These are phyloP conservation scores for Beauveria pseudobassiana DNA, from an alignment of 2,329 filamentous ascomycete species.

Conservation along the genomic window DNA sequence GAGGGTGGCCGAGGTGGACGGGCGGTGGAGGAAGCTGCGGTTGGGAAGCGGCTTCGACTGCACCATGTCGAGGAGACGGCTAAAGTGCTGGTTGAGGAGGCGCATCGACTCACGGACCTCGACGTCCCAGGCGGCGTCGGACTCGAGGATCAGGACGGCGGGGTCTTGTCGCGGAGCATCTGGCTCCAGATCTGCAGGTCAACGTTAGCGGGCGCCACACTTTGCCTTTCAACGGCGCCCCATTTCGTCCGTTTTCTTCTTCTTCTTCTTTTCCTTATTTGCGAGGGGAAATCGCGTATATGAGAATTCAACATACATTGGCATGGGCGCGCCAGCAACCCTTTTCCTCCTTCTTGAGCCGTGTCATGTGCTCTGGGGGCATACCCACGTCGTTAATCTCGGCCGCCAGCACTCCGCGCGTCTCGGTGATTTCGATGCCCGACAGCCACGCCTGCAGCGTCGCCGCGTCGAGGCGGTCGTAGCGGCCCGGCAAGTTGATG, in stretches of 20 bases:
- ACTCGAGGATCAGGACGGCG: slow-evolving; percentile 22
- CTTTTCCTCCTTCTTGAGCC: slow-evolving; percentile 17
- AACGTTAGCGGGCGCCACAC: background rate
- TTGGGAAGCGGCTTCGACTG: background rate
- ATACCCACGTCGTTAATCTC: slow-evolving; percentile 18
- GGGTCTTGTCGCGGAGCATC: slow-evolving; percentile 16
- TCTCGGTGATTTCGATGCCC: slow-evolving; percentile 18
- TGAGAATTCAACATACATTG: slow-evolving; percentile 15
- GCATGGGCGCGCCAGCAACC: slow-evolving; percentile 23
- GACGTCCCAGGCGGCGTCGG: slow-evolving; percentile 23
- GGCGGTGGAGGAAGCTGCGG: background rate
- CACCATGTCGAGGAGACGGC: slow-evolving; percentile 9
- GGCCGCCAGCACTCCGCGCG: slow-evolving; percentile 16
- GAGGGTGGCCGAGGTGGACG: too few relatives aligned
- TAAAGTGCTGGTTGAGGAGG: slow-evolving; percentile 17
- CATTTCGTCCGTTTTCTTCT: too few relatives aligned
- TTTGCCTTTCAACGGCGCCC: background rate
- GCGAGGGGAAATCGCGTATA: background rate
- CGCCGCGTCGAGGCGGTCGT: slow-evolving; percentile 21
- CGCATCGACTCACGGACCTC: slow-evolving; percentile 20
- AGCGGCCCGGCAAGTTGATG: slow-evolving; percentile 19
- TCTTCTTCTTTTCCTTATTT: background rate
- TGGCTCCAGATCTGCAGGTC: slow-evolving; percentile 20
- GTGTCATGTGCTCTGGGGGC: slow-evolving; percentile 17
- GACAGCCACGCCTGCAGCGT: slow-evolving; percentile 21